A percentile compares a stretch with the other conserved stretches of the same genome.
Evolutionary conservation across 2,329 filamentous ascomycete species (phyloP).

Genomic region (Curvularia hawaiiensis): DNA sequence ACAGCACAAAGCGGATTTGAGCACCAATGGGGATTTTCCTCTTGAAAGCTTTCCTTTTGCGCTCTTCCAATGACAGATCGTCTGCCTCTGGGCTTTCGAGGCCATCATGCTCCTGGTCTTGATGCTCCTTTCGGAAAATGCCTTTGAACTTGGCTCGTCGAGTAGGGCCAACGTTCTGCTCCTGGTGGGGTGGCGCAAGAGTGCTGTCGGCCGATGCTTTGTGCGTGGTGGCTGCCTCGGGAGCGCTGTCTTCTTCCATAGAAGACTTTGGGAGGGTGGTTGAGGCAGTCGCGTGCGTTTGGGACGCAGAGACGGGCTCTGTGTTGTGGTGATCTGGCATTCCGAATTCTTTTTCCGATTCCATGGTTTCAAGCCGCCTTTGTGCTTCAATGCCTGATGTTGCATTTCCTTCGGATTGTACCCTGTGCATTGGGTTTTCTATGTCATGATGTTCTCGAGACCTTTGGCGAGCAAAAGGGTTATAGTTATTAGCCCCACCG

Average conservation of each 20-base stretch:
- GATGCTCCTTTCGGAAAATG: slow-evolving; percentile 35
- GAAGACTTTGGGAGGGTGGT: slow-evolving; percentile 15
- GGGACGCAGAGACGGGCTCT: slow-evolving; percentile 30
- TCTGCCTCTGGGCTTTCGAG: slow-evolving; percentile 28
- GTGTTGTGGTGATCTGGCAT: slow-evolving; percentile 37
- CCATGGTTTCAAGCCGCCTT: slow-evolving; percentile 28
- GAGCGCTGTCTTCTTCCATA: slow-evolving; percentile 13
- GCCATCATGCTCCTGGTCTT: slow-evolving; percentile 23
- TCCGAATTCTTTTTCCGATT: slow-evolving; percentile 38
- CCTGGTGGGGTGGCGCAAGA: slow-evolving; percentile 18
- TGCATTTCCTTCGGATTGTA: slow-evolving; percentile 32
- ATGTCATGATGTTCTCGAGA: slow-evolving; percentile 36
- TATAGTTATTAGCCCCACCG: slow-evolving; percentile 37
- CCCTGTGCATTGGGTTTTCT: slow-evolving; percentile 34
- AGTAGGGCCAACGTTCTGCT: slow-evolving; percentile 21
- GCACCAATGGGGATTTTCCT: slow-evolving; percentile 43
- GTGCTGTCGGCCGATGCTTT: slow-evolving; percentile 34
- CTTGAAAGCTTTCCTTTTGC: slow-evolving; percentile 38
- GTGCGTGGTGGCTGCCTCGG: slow-evolving; percentile 18
- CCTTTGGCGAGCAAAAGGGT: slow-evolving; percentile 41
- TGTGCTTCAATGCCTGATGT: slow-evolving; percentile 34
- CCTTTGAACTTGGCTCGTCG: slow-evolving; percentile 41
- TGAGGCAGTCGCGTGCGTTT: slow-evolving; percentile 22
- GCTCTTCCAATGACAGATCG: slow-evolving; percentile 37
- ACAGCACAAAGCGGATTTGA: slow-evolving; percentile 74